Conservation (phyloP, 331 rosid species). For the Acacia concinna region DNA sequence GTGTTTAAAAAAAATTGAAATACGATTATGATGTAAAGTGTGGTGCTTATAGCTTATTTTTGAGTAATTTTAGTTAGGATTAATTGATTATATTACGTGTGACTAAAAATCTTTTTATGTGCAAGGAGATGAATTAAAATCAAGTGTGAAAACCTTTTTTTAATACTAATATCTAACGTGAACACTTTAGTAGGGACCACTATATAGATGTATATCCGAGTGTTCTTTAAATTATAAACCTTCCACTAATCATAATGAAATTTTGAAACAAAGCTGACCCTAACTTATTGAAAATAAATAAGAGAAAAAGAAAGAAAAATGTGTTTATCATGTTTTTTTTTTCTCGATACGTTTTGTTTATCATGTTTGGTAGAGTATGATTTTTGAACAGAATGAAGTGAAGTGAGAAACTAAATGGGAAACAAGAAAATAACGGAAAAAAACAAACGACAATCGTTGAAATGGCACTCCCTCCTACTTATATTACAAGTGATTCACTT, state of each 20-base stretch:
- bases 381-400: neutral
- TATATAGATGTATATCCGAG: neutral
- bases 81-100: neutral
- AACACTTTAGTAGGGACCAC: neutral
- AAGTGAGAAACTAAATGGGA: neutral
- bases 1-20: neutral
- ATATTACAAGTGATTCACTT: too few species aligned
- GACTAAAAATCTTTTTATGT: neutral
- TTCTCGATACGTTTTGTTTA: too few species aligned
- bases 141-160: neutral
- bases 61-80: neutral
- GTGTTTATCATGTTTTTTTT: neutral
- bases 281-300: neutral
- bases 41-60: neutral
- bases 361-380: neutral
- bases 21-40: neutral
- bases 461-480: neutral
- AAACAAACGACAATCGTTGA: too few species aligned
- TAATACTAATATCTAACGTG: neutral
- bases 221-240: neutral
- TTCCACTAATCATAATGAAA: neutral
- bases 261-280: neutral
- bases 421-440: too few species aligned
- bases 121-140: too few species aligned
- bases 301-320: neutral